A percentile compares a stretch with the other conserved stretches of the same genome.
Evolutionary conservation across 2,329 filamentous ascomycete genomes (phyloP).

Genomic region (Aureobasidium uvarum): DNA sequence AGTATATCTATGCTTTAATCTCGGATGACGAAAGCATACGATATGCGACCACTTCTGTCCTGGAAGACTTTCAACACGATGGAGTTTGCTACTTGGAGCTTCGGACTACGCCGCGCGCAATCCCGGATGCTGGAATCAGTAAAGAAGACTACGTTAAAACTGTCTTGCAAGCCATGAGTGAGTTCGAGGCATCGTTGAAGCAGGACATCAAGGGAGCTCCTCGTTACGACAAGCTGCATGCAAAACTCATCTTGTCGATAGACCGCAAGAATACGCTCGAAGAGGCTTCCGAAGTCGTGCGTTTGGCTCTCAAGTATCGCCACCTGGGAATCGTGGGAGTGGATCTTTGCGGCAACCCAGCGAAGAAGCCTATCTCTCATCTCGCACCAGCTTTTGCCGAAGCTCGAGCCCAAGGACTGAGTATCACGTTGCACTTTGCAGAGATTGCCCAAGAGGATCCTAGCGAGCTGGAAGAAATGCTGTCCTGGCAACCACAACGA

Average conservation of each 20-base stretch:
- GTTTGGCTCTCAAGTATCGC: constrained; percentile 59
- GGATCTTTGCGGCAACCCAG: constrained; percentile 76
- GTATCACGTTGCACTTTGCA: constrained; percentile 74
- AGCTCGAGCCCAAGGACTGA: constrained; percentile 57
- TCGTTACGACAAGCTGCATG: constrained; percentile 49
- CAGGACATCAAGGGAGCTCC: neutral
- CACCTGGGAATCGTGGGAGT: constrained; percentile 64
- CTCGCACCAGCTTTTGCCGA: constrained; percentile 60
- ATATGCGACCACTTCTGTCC: constrained; percentile 63
- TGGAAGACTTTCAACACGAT: constrained; percentile 65
- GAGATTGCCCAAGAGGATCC: constrained; percentile 61
- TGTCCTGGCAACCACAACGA: constrained; percentile 65
- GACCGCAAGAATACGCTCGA: constrained; percentile 62
- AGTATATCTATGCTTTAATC: constrained; percentile 75
- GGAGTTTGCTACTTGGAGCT: constrained; percentile 77
- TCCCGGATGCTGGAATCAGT: constrained; percentile 54
- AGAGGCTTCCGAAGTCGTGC: constrained; percentile 63
- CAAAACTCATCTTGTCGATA: constrained; percentile 69
- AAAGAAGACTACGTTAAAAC: constrained; percentile 63
- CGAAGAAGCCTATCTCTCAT: constrained; percentile 58
- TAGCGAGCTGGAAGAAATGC: constrained; percentile 61
- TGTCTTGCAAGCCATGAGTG: constrained; percentile 63
- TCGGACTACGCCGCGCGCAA: constrained; percentile 71
- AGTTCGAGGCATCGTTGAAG: constrained; percentile 45
- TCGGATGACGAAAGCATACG: constrained; percentile 55